phyloP scores from a whole-genome alignment of 1,139 yeast species.

The Suhomyces atakaporum region DNA sequence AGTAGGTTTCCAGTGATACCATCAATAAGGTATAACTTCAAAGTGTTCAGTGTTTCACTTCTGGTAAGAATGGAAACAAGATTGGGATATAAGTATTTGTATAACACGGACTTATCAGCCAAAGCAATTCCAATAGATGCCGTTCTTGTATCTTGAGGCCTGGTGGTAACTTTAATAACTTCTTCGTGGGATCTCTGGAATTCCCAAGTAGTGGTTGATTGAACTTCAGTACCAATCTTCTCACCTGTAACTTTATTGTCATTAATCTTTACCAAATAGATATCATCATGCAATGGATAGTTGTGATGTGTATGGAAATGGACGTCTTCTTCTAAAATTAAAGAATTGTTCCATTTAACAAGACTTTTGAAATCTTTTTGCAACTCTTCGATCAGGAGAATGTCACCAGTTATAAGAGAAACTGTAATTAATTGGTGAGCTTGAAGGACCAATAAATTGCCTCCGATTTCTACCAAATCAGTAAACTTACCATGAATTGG shows the following conservation, averaged over 20 bases:
- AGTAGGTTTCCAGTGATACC: slow-evolving; percentile 68
- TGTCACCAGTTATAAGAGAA: slow-evolving; percentile 29
- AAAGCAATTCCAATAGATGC: slow-evolving; percentile 72
- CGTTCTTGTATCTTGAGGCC: slow-evolving; percentile 45
- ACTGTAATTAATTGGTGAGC: slow-evolving; percentile 20
- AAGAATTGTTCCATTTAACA: slow-evolving; percentile 1
- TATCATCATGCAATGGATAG: slow-evolving; percentile 9
- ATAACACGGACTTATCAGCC: slow-evolving; percentile 72
- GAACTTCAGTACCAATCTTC: slow-evolving; percentile 17
- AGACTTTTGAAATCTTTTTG: background rate
- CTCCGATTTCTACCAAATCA: slow-evolving; percentile 22
- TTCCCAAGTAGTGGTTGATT: slow-evolving; percentile 30
- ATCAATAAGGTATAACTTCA: slow-evolving; percentile 61
- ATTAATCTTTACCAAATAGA: slow-evolving; percentile 21
- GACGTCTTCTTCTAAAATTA: slow-evolving; percentile 11
- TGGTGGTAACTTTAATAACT: slow-evolving; percentile 23
- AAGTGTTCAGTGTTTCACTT: slow-evolving; percentile 25
- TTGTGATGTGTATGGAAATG: slow-evolving; percentile 8
- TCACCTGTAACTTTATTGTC: slow-evolving; percentile 25
- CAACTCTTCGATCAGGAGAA: slow-evolving; percentile 8
- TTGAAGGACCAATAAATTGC: slow-evolving; percentile 26
- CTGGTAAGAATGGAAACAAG: slow-evolving; percentile 56
- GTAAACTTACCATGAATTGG: slow-evolving; percentile 10
- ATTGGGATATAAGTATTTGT: slow-evolving; percentile 82
- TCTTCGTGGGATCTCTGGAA: slow-evolving; percentile 22